Evolutionary conservation across 306 rosid species (phyloP), one percentile per base, ranked within the genome.

Genomic region (Dicorynia guianensis): DNA sequence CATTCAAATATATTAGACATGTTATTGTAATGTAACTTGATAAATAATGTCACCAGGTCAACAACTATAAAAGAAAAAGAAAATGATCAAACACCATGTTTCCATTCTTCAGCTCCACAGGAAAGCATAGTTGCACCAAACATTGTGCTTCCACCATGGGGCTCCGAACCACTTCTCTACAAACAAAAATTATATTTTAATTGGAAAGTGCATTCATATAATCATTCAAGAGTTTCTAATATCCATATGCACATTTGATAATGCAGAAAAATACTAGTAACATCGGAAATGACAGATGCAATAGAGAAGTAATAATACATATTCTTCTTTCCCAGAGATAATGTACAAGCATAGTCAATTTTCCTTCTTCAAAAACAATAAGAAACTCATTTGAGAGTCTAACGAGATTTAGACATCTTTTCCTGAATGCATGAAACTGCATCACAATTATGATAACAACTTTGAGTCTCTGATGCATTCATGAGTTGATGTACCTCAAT

Each of bases 141-240:
- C 98, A 90, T 63, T 92, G 98, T 68, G 81, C 98, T 90, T 94
- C 97, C 75, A 94, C 98, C 98, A 94, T 94, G 43, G 95, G 97
- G 83, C 98, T 90, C 75, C 85, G 81, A 38, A 94, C 98, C 72
- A 87, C 87, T 83, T 92, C 96, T 84, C 98, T 94, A 81, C 85
- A 87, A 79, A 71, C 72, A 84, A 58, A 83, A 58, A 69, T 33
- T 56, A 76, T 67, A 39, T 35, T 52, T 75, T 53, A 67, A 71
- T 77, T 80, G 77, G 85, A 76, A 75, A 81, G 54, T 64, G 54
- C 62, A 77, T 77, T 67, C 68, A 75, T 57, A 60, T 49, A 75
- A 77, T 76, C 73, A 70, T 48, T 76, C 48, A 18, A 49, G 53
- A 55, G 63, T 65, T 49, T 50, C 55, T 30, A 8, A 62, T 63